phyloP scores from a whole-genome alignment of 2,329 filamentous ascomycete species.

The Penicillium corylophilum region DNA sequence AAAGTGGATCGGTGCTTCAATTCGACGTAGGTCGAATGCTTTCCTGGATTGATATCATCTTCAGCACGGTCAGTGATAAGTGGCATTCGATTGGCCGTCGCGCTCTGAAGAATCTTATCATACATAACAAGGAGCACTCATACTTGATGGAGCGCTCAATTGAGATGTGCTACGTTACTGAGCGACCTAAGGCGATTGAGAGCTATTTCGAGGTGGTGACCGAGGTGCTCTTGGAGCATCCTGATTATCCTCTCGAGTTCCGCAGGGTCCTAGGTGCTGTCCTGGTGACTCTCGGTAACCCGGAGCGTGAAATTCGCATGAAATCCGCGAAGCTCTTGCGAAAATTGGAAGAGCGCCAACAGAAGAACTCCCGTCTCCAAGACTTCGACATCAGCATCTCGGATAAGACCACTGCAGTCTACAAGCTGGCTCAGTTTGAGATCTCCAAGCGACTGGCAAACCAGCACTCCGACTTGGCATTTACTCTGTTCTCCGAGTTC shows the following conservation, averaged over 20 bases:
- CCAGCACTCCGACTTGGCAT: slow-evolving; percentile 84
- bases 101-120: slow-evolving; percentile 83
- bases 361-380: slow-evolving; percentile 84
- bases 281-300: slow-evolving; percentile 88
- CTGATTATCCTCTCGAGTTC: slow-evolving; percentile 80
- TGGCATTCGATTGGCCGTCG: slow-evolving; percentile 86
- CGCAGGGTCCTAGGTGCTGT: slow-evolving; percentile 89
- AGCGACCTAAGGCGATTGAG: slow-evolving; percentile 77
- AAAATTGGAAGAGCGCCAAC: slow-evolving; percentile 76
- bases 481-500: slow-evolving; percentile 94
- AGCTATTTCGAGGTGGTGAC: slow-evolving; percentile 95
- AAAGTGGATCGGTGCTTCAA: slow-evolving; percentile 80
- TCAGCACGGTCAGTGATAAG: slow-evolving; percentile 85
- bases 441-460: slow-evolving; percentile 87
- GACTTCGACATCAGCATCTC: slow-evolving; percentile 98
- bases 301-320: slow-evolving; percentile 82
- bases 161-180: slow-evolving; percentile 81
- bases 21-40: slow-evolving; percentile 93
- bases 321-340: slow-evolving; percentile 82
- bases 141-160: slow-evolving; percentile 88
- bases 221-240: slow-evolving; percentile 77
- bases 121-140: slow-evolving; percentile 83
- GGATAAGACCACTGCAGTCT: slow-evolving; percentile 96
- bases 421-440: slow-evolving; percentile 95
- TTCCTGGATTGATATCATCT: slow-evolving; percentile 92